Percentiles rank a stretch among this genome's conserved stretches.
Conservation (phyloP, 352 stramenopile genomes). For the Globisporangium echinulatum region DNA sequence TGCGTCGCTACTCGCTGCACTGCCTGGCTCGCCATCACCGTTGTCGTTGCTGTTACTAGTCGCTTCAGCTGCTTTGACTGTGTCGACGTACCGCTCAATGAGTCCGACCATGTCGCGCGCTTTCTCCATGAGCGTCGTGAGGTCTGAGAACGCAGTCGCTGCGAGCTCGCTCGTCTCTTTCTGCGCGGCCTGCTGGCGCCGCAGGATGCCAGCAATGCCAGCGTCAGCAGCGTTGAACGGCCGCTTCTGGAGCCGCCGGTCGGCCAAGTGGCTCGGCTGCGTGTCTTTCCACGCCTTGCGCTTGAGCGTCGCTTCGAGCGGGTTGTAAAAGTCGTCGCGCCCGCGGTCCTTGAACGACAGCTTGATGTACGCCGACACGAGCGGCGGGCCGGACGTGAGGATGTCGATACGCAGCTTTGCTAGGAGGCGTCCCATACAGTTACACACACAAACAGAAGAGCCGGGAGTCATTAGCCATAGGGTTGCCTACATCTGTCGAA, state of each 20-base stretch:
- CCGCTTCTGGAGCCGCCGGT: slow-evolving; percentile 69
- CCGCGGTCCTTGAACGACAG: slow-evolving; percentile 85
- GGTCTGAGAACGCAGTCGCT: slow-evolving; percentile 82
- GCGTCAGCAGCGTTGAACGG: slow-evolving; percentile 74
- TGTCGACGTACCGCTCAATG: slow-evolving; percentile 89
- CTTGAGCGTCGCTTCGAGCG: slow-evolving; percentile 54
- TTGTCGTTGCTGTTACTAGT: slow-evolving; percentile 8
- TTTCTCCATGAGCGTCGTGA: slow-evolving; percentile 88
- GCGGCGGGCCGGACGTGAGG: slow-evolving; percentile 22
- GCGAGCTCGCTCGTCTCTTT: slow-evolving; percentile 77
- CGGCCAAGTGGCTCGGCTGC: slow-evolving; percentile 62
- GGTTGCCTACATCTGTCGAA: no score
- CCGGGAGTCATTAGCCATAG: no score
- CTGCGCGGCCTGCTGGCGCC: slow-evolving; percentile 70
- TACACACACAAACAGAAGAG: background rate
- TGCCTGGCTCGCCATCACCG: background rate
- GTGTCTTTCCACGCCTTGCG: slow-evolving; percentile 74
- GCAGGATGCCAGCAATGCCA: slow-evolving; percentile 77
- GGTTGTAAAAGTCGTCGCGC: slow-evolving; percentile 79
- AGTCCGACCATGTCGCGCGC: slow-evolving; percentile 87
- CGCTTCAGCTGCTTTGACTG: slow-evolving; percentile 45
- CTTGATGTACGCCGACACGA: slow-evolving; percentile 66
- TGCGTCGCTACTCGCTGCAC: background rate
- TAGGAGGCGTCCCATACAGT: background rate
- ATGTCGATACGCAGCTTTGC: slow-evolving; percentile 82